A percentile compares a stretch with the other conserved stretches of the same genome.
Evolutionary conservation across 106 monocot genomes (phyloP).

Genomic region (Dendrobium officinale): DNA sequence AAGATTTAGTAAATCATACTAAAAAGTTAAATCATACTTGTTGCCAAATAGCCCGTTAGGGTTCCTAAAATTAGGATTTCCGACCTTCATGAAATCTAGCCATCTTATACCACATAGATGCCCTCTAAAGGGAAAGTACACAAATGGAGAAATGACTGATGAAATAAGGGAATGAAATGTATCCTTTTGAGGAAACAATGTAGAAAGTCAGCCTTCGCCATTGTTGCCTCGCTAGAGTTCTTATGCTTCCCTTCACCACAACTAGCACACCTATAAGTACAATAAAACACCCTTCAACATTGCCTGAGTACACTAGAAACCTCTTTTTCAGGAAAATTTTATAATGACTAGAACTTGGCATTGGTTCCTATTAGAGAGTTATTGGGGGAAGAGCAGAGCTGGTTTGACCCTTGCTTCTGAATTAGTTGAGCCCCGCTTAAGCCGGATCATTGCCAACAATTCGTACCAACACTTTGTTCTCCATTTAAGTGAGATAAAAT

Average conservation of each 20-base stretch:
- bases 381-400: too few species aligned
- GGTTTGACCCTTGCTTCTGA: too few species aligned
- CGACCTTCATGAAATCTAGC: background rate
- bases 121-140: background rate
- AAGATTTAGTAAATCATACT: too few species aligned
- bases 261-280: background rate
- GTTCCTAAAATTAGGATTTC: background rate
- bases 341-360: too few species aligned
- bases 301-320: background rate
- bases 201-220: background rate
- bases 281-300: background rate
- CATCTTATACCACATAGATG: background rate
- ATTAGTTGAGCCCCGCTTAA: too few species aligned
- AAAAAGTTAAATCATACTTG: too few species aligned
- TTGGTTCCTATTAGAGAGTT: too few species aligned
- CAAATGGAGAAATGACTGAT: background rate
- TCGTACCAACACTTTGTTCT: too few species aligned
- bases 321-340: background rate
- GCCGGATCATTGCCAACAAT: too few species aligned
- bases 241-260: background rate
- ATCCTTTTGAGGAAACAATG: background rate
- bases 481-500: too few species aligned
- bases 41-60: background rate
- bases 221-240: background rate
- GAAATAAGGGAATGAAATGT: background rate